These are phyloP conservation scores for Kuraishia ogatae DNA, from an alignment of 805 yeast species.

Conservation along the genomic window DNA sequence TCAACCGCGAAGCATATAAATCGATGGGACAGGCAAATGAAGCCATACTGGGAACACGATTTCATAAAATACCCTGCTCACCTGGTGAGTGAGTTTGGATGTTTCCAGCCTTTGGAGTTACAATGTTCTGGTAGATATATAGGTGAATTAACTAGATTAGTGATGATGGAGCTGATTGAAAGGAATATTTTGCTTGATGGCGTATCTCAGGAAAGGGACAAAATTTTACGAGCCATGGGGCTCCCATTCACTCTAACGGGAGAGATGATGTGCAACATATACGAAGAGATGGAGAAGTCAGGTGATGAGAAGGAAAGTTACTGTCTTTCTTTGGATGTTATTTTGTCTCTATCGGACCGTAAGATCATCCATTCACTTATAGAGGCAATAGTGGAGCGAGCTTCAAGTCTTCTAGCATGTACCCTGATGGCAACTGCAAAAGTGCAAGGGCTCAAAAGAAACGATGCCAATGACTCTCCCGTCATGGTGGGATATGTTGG, in stretches of 20 bases:
- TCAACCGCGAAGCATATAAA: constrained; percentile 24
- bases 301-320: neutral
- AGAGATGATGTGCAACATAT: constrained; percentile 29
- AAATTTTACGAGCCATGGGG: neutral
- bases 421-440: constrained; percentile 28
- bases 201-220: neutral
- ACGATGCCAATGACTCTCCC: neutral
- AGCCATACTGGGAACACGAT: constrained; percentile 17
- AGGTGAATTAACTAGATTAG: constrained; percentile 41
- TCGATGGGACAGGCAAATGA: constrained; percentile 30
- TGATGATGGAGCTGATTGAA: constrained; percentile 25
- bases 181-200: constrained; percentile 6
- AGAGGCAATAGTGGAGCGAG: constrained; percentile 31
- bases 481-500: constrained; percentile 41
- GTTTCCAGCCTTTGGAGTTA: constrained; percentile 51
- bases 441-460: constrained; percentile 13
- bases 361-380: constrained; percentile 22
- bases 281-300: constrained; percentile 15
- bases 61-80: constrained; percentile 10
- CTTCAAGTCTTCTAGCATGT: constrained; percentile 33
- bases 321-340: neutral
- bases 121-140: constrained; percentile 48
- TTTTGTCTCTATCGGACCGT: constrained; percentile 16
- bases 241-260: constrained; percentile 28
- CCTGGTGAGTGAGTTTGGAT: constrained; percentile 13